Evolutionary conservation across 139 green algal genomes (phyloP).

Genomic region (Tetraselmis chui): DNA sequence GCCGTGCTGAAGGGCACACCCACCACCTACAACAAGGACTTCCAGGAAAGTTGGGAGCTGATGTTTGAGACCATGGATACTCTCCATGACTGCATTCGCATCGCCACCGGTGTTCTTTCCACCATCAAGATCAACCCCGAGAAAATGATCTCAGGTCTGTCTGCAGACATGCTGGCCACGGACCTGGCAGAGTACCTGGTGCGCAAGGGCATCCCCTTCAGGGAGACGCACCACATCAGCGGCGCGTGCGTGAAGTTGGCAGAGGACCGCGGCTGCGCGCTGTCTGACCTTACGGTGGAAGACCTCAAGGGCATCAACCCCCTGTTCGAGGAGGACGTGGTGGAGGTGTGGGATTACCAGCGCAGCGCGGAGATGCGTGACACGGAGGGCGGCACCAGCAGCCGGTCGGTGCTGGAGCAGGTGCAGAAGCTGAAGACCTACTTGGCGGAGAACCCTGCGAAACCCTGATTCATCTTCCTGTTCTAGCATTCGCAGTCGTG

Average conservation of each 20-base stretch:
- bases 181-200: constrained; percentile 99
- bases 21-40: constrained; percentile 99
- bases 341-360: constrained; percentile 80
- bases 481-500: too few species aligned
- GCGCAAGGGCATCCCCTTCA: constrained; percentile 87
- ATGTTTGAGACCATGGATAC: constrained; percentile 96
- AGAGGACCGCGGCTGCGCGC: constrained; percentile 62
- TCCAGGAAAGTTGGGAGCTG: constrained; percentile 85
- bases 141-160: constrained; percentile 76
- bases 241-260: constrained; percentile 88
- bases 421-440: constrained; percentile 62
- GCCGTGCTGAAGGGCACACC: constrained; percentile 89
- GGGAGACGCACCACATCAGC: constrained; percentile 93
- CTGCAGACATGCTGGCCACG: constrained; percentile 93
- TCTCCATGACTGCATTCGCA: constrained; percentile 76
- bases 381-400: constrained; percentile 85
- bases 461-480: too few species aligned
- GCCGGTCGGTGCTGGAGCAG: constrained; percentile 83
- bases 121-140: constrained; percentile 86
- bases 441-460: constrained; percentile 23
- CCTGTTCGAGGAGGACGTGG: constrained; percentile 84
- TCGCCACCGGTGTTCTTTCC: constrained; percentile 84
- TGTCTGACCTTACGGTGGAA: constrained; percentile 64
- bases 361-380: constrained; percentile 79
- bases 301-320: constrained; percentile 82